These are phyloP conservation scores for Chytriomyces hyalinus DNA, from an alignment of 192 early-diverging fungal genomes.

Conservation along the genomic window DNA sequence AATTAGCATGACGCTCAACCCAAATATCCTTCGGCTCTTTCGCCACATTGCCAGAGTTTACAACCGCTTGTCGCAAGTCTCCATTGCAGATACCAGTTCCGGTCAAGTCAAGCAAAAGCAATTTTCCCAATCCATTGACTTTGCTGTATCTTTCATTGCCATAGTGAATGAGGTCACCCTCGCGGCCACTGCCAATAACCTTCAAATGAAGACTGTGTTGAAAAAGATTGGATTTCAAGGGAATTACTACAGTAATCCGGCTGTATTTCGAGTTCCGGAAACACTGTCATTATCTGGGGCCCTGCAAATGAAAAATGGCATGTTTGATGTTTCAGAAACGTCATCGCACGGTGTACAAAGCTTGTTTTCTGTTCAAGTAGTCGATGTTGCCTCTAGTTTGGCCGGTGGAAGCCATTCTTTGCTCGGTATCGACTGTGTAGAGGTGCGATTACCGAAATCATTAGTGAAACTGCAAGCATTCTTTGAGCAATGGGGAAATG, in stretches of 20 bases:
- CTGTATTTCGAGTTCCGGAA: neutral
- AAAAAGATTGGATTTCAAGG: neutral
- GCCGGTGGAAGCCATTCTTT: neutral
- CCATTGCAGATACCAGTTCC: neutral
- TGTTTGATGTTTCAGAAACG: slow-evolving; percentile 12
- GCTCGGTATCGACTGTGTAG: slow-evolving; percentile 29
- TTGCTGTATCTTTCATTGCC: slow-evolving; percentile 14
- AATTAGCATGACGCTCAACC: slow-evolving; percentile 35
- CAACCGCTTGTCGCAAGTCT: slow-evolving; percentile 10
- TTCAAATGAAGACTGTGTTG: slow-evolving; percentile 17
- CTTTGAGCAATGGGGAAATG: slow-evolving; percentile 77
- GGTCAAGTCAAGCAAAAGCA: too few relatives aligned
- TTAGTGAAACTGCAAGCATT: slow-evolving; percentile 76
- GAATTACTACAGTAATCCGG: slow-evolving; percentile 1
- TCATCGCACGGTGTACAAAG: neutral
- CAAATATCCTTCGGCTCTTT: slow-evolving; percentile 50
- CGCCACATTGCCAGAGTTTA: slow-evolving; percentile 46
- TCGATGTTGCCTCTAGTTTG: neutral
- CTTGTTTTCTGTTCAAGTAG: slow-evolving; percentile 7
- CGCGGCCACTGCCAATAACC: slow-evolving; percentile 25
- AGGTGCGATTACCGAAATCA: slow-evolving; percentile 53
- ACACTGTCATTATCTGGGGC: neutral
- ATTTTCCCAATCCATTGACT: slow-evolving; percentile 12
- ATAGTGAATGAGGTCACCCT: slow-evolving; percentile 9
- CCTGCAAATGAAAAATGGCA: neutral